Base-by-base conservation (phyloP, 257 asterid species). In the Apocynum venetum region DNA sequence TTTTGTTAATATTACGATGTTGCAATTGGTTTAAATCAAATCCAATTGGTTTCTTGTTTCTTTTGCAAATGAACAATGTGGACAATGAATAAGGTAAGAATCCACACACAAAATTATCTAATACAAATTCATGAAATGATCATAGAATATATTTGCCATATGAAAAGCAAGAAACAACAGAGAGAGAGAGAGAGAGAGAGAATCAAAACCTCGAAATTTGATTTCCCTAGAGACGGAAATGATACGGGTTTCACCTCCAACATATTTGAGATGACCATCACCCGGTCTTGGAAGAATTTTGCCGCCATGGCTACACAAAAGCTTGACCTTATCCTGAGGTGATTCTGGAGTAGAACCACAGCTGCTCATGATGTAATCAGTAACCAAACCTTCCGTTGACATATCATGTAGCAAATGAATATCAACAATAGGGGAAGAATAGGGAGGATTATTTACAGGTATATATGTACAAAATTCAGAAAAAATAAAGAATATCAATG, bases 161-260 rank as follows among this genome's bases (percentile, higher is more conserved):
- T 44, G 78, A 75, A 10, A 59, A 41, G 1, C 35, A 57, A 43
- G 4, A 10, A 41, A 57, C 7, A 1, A 20, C 8, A 46, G 8
- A 46, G 49, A 8, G 15, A 14, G 4, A 1, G 2, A 47, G 41
- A 46, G 8, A 46, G 49, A 8, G 15, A 14, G 4, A 1, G 2
- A 47, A 47, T 6, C 12, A 70, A 17, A 80, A 87, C 98, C 96
- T 76, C 77, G 88, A 83, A 88, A 89, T 75, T 87, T 78, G 59
- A 91, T 88, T 59, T 90, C 88, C 19, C 84, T 79, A 36, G 89
- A 85, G 41, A 88, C 91, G 2, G 97, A 88, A 57, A 92, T 86
- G 71, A 93, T 89, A 10, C 98, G 95, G 49, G 98, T 93, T 85
- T 93, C 96, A 11, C 98, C 97, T n/a, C 98, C 98, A 6, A 89